Evolutionary conservation across 768 basidiomycete species (phyloP).

Genomic region (Leucosporidium yakuticum): DNA sequence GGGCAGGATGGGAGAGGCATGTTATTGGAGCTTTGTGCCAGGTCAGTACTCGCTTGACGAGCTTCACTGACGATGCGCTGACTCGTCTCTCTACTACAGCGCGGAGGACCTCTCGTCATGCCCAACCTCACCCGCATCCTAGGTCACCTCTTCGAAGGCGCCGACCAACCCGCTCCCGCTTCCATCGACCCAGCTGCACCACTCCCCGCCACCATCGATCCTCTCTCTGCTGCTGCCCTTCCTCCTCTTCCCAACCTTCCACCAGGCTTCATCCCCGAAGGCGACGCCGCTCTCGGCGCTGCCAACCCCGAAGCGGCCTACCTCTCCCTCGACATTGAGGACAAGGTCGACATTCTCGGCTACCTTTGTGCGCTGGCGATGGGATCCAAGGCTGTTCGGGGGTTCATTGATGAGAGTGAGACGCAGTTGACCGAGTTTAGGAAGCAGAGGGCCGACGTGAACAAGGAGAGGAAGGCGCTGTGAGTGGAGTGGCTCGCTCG

Average conservation of each 20-base stretch:
- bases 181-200: background rate
- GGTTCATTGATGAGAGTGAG: conserved; percentile 85
- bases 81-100: background rate
- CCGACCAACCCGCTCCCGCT: conserved; percentile 7
- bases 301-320: conserved; percentile 46
- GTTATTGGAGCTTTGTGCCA: conserved; percentile 37
- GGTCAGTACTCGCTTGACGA: background rate
- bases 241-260: conserved; percentile 44
- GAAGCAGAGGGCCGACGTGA: conserved; percentile 93
- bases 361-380: conserved; percentile 87
- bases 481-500: conserved; percentile 48
- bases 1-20: conserved; percentile 38
- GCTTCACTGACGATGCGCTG: background rate
- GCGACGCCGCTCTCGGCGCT: conserved; percentile 45
- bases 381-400: conserved; percentile 80
- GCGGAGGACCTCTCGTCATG: conserved; percentile 32
- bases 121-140: conserved; percentile 33
- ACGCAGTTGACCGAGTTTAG: conserved; percentile 81
- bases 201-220: background rate
- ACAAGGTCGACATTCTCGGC: conserved; percentile 75
- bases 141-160: conserved; percentile 34
- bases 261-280: conserved; percentile 26
- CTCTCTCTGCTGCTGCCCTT: conserved; percentile 51
- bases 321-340: conserved; percentile 41
- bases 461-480: conserved; percentile 81